phyloP scores from a whole-genome alignment of 805 yeast genomes.

The Clavispora vitiphila region DNA sequence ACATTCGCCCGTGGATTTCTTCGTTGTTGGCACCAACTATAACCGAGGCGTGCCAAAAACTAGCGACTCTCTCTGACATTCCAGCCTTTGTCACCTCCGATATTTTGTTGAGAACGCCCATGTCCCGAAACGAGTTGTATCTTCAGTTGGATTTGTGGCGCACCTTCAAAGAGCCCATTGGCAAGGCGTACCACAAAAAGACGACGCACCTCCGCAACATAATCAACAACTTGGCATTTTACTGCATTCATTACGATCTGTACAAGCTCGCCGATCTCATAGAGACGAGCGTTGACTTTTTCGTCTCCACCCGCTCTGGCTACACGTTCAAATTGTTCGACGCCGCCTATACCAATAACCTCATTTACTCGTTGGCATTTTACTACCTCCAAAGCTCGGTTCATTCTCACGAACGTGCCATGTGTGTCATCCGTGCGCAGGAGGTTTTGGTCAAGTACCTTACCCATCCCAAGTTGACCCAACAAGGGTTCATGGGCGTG shows the following conservation, averaged over 20 bases:
- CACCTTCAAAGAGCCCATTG: slow-evolving; percentile 20
- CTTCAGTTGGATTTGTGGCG: slow-evolving; percentile 36
- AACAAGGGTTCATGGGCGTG: slow-evolving; percentile 35
- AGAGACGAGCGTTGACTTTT: slow-evolving; percentile 13
- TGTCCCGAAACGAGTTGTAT: slow-evolving; percentile 23
- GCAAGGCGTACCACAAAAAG: slow-evolving; percentile 17
- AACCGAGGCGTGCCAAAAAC: slow-evolving; percentile 26
- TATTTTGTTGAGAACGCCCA: slow-evolving; percentile 34
- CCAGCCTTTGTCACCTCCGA: slow-evolving; percentile 39
- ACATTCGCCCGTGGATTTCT: slow-evolving; percentile 22
- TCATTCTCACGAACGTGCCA: background rate
- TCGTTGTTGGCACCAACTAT: slow-evolving; percentile 29
- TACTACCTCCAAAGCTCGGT: slow-evolving; percentile 6
- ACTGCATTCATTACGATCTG: slow-evolving; percentile 23
- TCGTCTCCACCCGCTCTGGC: slow-evolving; percentile 18
- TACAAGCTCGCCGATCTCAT: slow-evolving; percentile 17
- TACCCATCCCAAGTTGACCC: slow-evolving; percentile 16
- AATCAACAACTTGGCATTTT: slow-evolving; percentile 25
- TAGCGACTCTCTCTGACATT: slow-evolving; percentile 23
- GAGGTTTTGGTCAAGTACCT: slow-evolving; percentile 22
- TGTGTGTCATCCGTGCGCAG: slow-evolving; percentile 21
- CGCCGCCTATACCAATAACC: slow-evolving; percentile 12
- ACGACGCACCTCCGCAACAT: slow-evolving; percentile 14
- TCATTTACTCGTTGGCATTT: slow-evolving; percentile 21
- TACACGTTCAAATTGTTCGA: slow-evolving; percentile 14